Conservation (phyloP, 2,329 filamentous ascomycete genomes). For the Botrytis sinoallii region DNA sequence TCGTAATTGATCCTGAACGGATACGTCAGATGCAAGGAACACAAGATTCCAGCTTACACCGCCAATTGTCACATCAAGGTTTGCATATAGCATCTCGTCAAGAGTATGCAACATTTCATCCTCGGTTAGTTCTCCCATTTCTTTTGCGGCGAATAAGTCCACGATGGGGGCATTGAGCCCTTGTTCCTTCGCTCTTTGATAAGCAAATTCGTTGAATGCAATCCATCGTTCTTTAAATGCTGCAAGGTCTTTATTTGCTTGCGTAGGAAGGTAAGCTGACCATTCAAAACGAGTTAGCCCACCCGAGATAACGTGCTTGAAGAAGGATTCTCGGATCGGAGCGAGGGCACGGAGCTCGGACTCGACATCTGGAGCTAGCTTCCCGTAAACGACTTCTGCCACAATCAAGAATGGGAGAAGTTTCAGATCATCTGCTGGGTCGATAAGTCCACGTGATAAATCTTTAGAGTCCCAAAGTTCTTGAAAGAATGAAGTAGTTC, state of each 20-base stretch:
- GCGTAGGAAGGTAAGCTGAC: slow-evolving; percentile 34
- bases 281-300: slow-evolving; percentile 37
- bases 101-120: slow-evolving; percentile 43
- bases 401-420: slow-evolving; percentile 41
- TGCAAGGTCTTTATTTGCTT: slow-evolving; percentile 32
- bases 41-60: slow-evolving; percentile 45
- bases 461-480: slow-evolving; percentile 8
- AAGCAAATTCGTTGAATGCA: slow-evolving; percentile 37
- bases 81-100: slow-evolving; percentile 47
- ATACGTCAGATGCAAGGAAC: slow-evolving; percentile 41
- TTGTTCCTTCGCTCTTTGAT: slow-evolving; percentile 21
- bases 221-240: slow-evolving; percentile 37
- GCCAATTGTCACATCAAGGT: slow-evolving; percentile 47
- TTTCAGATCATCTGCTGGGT: slow-evolving; percentile 30
- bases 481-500: slow-evolving; percentile 20
- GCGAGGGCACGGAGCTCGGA: slow-evolving; percentile 31
- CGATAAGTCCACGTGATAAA: slow-evolving; percentile 21
- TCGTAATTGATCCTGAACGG: slow-evolving; percentile 32
- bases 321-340: slow-evolving; percentile 38
- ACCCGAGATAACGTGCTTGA: slow-evolving; percentile 38
- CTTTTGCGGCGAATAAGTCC: slow-evolving; percentile 26
- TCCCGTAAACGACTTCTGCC: slow-evolving; percentile 42
- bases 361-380: slow-evolving; percentile 31
- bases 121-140: slow-evolving; percentile 29
- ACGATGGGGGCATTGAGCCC: slow-evolving; percentile 7